A percentile compares a stretch with the other conserved stretches of the same genome.
These are phyloP conservation scores for Suillus ampliporus DNA, from an alignment of 768 basidiomycete genomes.

Conservation along the genomic window DNA sequence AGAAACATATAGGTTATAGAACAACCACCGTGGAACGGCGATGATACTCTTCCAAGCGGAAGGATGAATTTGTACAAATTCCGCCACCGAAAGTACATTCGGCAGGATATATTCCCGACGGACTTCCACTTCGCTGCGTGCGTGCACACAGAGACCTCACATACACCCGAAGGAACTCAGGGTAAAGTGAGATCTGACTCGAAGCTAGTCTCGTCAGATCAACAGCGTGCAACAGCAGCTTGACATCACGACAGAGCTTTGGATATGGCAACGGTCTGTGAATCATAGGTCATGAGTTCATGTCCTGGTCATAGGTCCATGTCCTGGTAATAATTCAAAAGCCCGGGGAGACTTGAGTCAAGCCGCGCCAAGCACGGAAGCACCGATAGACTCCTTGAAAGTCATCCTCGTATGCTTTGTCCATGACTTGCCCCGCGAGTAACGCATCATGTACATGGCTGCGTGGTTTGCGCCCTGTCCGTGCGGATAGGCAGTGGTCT, in stretches of 20 bases:
- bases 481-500: background rate
- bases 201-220: constrained; percentile 6
- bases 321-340: background rate
- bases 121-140: constrained; percentile 13
- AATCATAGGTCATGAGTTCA: background rate
- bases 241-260: background rate
- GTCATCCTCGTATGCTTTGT: constrained; percentile 11
- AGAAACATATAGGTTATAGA: background rate
- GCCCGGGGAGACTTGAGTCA: constrained; percentile 10
- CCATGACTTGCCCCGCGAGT: constrained; percentile 11
- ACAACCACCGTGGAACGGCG: background rate
- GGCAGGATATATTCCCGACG: background rate
- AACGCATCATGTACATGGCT: constrained; percentile 3
- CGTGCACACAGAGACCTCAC: constrained; percentile 11
- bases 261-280: constrained; percentile 1
- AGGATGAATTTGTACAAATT: background rate
- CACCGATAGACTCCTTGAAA: constrained; percentile 14
- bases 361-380: constrained; percentile 16
- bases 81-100: background rate
- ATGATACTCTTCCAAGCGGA: background rate
- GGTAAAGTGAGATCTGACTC: constrained; percentile 5
- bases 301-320: background rate
- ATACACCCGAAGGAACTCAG: constrained; percentile 3
- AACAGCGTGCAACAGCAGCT: background rate
- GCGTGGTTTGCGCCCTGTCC: background rate